Base-by-base conservation (phyloP, 2,329 filamentous ascomycete species). In the Tolypocladium ovalisporum region DNA sequence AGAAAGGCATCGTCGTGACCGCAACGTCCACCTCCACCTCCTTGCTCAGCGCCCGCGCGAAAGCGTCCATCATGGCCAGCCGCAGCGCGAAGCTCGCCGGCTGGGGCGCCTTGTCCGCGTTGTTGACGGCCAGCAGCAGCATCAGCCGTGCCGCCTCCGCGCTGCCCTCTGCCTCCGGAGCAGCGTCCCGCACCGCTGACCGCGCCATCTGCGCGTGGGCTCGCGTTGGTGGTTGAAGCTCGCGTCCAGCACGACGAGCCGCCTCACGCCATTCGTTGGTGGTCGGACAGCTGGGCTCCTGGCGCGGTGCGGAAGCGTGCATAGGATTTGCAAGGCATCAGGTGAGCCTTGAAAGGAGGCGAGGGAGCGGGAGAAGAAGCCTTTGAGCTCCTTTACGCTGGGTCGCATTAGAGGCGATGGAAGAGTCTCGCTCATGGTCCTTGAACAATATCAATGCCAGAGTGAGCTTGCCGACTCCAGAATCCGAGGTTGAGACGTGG, bases 1-100 rank as follows among this genome's bases (percentile, higher is more conserved):
- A 94, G 67, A 86, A 91, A 0, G 89, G 86, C 64, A 81, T 77
- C 39, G 80, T 87, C 0, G 87, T 90, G 1, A 94, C 77, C 1
- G 79, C 88, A 40, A 93, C 79, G 62, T 92, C 88, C 5, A 85
- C 71, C 34, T 73, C 69, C 0, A 69, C 51, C 6, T 61, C 64
- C 4, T 44, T 57, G 10, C 19, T 57, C 35, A 83, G 63, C 1
- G 87, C 85, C 54, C 73, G 68, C 2, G 84, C 86, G 62, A 92
- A 86, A 0, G 81, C 71, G 27, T 82, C 79, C 86, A 93, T 91
- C 77, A 93, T 84, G 7, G 79, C 78, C 35, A 93, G 72, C 6
- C 89, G 76, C 56, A 88, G 76, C 47, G 81, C 80, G 62, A 91
- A 89, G 3, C 79, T 73, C 0, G 87, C 88, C 0, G 89, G 86